Conservation (phyloP, 768 basidiomycete genomes). For the Fomitopsis pulvina region DNA sequence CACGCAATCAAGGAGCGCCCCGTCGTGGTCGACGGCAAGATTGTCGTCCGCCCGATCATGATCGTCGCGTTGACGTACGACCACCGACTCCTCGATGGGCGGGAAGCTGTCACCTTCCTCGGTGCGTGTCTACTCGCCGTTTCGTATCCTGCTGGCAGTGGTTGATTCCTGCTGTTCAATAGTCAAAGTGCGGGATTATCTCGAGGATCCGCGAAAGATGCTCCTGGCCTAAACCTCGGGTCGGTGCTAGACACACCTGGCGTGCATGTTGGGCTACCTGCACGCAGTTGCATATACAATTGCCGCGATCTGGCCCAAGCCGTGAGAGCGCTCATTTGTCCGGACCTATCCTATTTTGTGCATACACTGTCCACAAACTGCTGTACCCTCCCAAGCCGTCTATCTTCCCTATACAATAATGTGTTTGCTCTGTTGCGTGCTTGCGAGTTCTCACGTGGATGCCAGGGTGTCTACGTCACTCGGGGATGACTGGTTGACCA, state of each 20-base stretch:
- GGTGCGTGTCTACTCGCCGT: constrained; percentile 43
- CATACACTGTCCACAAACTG: not conserved
- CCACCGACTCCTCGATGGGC: constrained; percentile 90
- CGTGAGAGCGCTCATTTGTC: not conserved
- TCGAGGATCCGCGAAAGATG: constrained; percentile 95
- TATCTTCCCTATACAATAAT: not conserved
- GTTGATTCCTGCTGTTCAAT: constrained; percentile 3
- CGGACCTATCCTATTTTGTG: not conserved
- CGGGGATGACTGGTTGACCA: too few species aligned
- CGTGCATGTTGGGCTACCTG: not conserved
- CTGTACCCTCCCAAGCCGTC: not conserved
- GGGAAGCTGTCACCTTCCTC: constrained; percentile 96
- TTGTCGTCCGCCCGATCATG: constrained; percentile 97
- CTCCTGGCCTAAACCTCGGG: constrained; percentile 37
- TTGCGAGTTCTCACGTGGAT: too few species aligned
- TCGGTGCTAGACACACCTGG: too few species aligned
- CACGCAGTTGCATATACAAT: not conserved
- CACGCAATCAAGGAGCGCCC: constrained; percentile 90
- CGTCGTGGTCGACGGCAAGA: constrained; percentile 89
- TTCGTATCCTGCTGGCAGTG: not conserved
- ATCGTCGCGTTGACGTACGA: constrained; percentile 91
- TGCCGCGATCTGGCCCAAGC: not conserved
- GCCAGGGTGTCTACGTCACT: too few species aligned
- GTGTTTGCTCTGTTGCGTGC: not conserved
- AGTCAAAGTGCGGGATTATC: constrained; percentile 91